Base-by-base conservation (phyloP, 495 filamentous ascomycete species). In the Penicillium pancosmium region DNA sequence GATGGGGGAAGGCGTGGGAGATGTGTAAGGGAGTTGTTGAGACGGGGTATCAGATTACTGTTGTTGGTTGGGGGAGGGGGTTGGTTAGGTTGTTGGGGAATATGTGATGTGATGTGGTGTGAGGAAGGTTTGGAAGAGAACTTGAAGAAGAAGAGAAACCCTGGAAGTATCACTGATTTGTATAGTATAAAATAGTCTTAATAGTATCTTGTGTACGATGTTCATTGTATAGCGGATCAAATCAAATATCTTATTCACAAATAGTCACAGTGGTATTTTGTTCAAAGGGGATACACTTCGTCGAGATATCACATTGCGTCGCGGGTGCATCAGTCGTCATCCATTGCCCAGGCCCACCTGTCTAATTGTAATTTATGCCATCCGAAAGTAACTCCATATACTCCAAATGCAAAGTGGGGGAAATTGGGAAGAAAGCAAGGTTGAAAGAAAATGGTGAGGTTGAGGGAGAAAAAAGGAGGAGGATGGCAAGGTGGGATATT, bases 21-120 rank as follows among this genome's bases (percentile, higher is more conserved):
- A 79, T 87, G 77, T 84, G 82, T 61, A 82, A 74, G 68, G 86
- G 84, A 9, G 76, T 89, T 52, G 80, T 87, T 27, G 82, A 87
- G 73, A 73, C 86, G 25, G 86, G 84, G 52, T 88, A 89, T 72
- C 81, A 81, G 60, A 68, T 85, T 55, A 78, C 72, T 12, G 59
- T 81, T 47, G 71, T 62, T 48, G 80, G 78, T 43, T 76, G 80
- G 59, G 55, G 81, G 25, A 68, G 55, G 54, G 85, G 84, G 38
- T 66, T 87, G 44, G 50, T 74, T 55, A 72, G 73, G 54, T 69
- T 87, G 54, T 59, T 84, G 58, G 65, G 71, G 49, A 80, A 80
- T 65, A 73, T 78, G 73, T 78, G 11, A 27, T 23, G 8, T 48
- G 4, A 44, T 44, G 3, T 1, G 0, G n/a, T 13, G 36, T 40